phyloP scores from a whole-genome alignment of 1,139 yeast species.

The Pichia sp. region DNA sequence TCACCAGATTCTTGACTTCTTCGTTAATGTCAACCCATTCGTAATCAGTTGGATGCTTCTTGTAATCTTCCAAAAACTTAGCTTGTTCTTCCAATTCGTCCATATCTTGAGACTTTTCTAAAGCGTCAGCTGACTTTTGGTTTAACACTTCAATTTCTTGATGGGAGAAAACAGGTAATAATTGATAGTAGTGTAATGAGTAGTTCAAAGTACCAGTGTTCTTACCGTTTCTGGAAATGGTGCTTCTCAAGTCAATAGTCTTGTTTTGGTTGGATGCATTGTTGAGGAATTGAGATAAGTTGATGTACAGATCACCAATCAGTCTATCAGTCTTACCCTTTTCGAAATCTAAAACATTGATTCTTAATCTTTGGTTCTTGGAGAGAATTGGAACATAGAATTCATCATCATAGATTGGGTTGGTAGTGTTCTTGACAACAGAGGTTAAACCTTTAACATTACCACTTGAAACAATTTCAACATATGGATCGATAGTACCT shows the following conservation, averaged over 20 bases:
- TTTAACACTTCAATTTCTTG: constrained; percentile 48
- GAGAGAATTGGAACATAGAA: constrained; percentile 62
- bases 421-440: constrained; percentile 46
- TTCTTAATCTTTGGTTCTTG: constrained; percentile 54
- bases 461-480: constrained; percentile 56
- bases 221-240: constrained; percentile 26
- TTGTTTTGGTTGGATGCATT: constrained; percentile 13
- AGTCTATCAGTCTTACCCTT: constrained; percentile 60
- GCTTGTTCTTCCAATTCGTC: constrained; percentile 38
- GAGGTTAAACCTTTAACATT: constrained; percentile 54
- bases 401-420: constrained; percentile 60
- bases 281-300: constrained; percentile 15
- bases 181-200: constrained; percentile 38
- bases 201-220: constrained; percentile 48
- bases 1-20: constrained; percentile 37
- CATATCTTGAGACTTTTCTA: constrained; percentile 29
- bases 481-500: constrained; percentile 75
- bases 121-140: constrained; percentile 29
- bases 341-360: constrained; percentile 67
- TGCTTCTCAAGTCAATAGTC: constrained; percentile 11
- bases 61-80: constrained; percentile 45
- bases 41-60: constrained; percentile 57
- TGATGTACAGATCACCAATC: constrained; percentile 56
- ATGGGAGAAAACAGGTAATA: constrained; percentile 58
- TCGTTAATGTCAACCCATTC: constrained; percentile 57